Evolutionary conservation across 305 asterid genomes (phyloP).

Genomic region (Rubia tinctorum): DNA sequence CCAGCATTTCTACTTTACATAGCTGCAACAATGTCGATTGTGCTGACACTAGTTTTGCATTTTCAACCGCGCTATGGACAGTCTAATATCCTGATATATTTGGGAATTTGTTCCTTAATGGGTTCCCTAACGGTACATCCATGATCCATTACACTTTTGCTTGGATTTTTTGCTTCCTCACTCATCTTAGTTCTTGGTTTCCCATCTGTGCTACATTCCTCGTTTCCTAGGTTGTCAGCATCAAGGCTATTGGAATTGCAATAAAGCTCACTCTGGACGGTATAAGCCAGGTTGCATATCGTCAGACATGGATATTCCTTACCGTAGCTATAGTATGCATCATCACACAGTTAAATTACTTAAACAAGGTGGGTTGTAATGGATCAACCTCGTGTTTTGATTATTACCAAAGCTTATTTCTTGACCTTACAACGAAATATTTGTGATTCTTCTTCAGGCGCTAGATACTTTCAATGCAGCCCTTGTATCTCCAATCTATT

Average conservation of each 20-base stretch:
- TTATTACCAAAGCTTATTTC: not conserved
- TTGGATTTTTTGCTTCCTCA: not conserved
- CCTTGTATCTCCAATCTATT: constrained; percentile 80
- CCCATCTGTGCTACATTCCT: not conserved
- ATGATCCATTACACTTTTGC: not conserved
- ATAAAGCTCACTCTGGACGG: constrained; percentile 78
- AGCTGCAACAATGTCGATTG: constrained; percentile 48
- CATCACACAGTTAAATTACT: constrained; percentile 64
- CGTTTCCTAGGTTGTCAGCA: constrained; percentile 59
- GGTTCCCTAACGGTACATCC: constrained; percentile 71
- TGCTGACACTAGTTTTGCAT: constrained; percentile 49
- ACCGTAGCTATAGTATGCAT: constrained; percentile 56
- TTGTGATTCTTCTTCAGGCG: constrained; percentile 42
- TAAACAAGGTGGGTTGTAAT: constrained; percentile 52
- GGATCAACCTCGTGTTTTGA: not conserved
- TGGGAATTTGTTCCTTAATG: constrained; percentile 72
- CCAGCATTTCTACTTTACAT: constrained; percentile 59
- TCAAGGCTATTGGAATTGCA: constrained; percentile 80
- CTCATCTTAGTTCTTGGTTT: not conserved
- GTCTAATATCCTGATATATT: constrained; percentile 61
- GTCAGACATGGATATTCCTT: constrained; percentile 68
- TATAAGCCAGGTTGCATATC: constrained; percentile 55
- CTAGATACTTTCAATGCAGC: constrained; percentile 81
- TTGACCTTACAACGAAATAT: not conserved
- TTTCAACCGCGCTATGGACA: constrained; percentile 67